phyloP scores from a whole-genome alignment of 768 basidiomycete genomes.

The Panaeolus cyanescens region DNA sequence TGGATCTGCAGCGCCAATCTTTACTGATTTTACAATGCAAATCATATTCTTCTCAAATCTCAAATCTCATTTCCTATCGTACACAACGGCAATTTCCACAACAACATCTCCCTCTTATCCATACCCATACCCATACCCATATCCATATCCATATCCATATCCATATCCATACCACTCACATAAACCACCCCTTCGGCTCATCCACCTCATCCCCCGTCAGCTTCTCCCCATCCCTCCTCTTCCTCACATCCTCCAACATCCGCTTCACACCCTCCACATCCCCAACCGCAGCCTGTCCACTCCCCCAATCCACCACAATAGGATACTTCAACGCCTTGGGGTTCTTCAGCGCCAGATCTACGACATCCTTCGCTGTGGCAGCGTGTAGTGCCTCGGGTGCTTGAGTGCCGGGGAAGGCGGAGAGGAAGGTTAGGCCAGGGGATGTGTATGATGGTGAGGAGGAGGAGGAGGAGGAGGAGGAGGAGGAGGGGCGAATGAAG shows the following conservation, averaged over 20 bases:
- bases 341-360: constrained; percentile 52
- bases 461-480: no score
- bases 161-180: no score
- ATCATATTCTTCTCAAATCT: no score
- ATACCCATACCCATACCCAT: no score
- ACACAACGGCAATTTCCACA: no score
- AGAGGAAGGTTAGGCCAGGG: constrained; percentile 53
- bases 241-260: constrained; percentile 66
- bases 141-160: no score
- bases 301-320: constrained; percentile 77
- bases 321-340: constrained; percentile 75
- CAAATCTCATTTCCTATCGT: no score
- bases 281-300: constrained; percentile 65
- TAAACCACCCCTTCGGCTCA: constrained; percentile 59
- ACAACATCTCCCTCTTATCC: no score
- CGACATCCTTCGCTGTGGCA: constrained; percentile 43
- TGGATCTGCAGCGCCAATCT: no score
- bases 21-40: no score
- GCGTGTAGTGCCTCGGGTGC: constrained; percentile 35
- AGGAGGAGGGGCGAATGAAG: constrained; percentile 51
- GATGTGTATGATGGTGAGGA: background rate
- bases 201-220: constrained; percentile 42
- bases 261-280: constrained; percentile 68
- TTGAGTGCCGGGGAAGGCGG: constrained; percentile 57
- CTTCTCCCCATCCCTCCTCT: constrained; percentile 69